Evolutionary conservation across 2,329 filamentous ascomycete species (phyloP).

Genomic region (Aciculosporium take): DNA sequence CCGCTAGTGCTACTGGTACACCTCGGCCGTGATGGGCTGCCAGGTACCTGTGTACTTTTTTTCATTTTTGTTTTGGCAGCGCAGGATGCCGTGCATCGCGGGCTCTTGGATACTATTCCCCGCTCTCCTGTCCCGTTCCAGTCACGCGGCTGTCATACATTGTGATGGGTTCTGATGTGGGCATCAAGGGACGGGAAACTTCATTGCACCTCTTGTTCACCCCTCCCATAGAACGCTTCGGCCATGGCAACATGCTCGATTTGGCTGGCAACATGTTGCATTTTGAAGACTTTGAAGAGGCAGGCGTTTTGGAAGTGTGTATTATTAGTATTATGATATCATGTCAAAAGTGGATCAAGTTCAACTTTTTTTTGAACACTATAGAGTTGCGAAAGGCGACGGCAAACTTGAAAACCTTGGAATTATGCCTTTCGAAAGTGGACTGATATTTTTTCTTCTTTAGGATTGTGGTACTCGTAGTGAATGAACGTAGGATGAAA

Average conservation of each 20-base stretch:
- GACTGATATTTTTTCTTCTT: not conserved
- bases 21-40: conserved; percentile 28
- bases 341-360: not conserved
- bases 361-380: not conserved
- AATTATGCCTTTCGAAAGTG: not conserved
- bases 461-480: not conserved
- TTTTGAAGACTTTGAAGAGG: not conserved
- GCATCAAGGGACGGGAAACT: too few relatives aligned
- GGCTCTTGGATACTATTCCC: too few relatives aligned
- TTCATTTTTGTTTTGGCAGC: not conserved
- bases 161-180: too few relatives aligned
- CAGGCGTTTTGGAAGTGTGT: not conserved
- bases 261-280: not conserved
- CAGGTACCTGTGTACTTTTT: rapidly evolving
- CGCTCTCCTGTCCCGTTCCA: too few relatives aligned
- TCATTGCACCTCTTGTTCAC: too few relatives aligned
- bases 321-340: conserved; percentile 8
- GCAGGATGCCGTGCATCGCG: not conserved
- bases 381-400: not conserved
- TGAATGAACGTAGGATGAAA: not conserved
- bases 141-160: too few relatives aligned
- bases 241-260: not conserved
- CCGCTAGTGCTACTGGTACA: conserved; percentile 45
- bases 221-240: too few relatives aligned
- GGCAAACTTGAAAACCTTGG: not conserved